Evolutionary conservation across 1,139 yeast species (phyloP), one percentile per base, ranked within the genome.

Genomic region (Hansenula sp.): DNA sequence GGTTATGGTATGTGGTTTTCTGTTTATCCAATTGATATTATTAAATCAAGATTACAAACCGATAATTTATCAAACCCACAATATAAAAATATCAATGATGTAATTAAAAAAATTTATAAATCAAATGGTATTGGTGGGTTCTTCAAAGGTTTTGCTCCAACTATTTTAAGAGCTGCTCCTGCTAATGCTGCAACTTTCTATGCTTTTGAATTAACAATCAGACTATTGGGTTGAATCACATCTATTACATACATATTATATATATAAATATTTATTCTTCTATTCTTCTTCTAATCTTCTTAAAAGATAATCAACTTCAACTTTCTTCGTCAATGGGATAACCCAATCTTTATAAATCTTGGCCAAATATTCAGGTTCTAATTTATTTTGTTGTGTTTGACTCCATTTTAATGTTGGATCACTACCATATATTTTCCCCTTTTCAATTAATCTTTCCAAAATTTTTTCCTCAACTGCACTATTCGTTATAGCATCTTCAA

Each of bases 101-200:
- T 88, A 27, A 66, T 77, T 19, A 72, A 61, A 47, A 72, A 74
- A 49, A 73, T 88, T 18, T 74, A 68, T 62, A 63, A 61, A 39
- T 72, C 71, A 9, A 71, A 72, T 43, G 97, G 97, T 30, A 52
- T 81, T 42, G 72, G 72, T 54, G 96, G 96, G 0, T 87, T 91
- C 60, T 84, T 87, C 66, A 81, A 84, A 65, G 98, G 98, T 1
- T 89, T 90, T 60, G 66, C 82, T 19, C 96, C 98, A 41, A 90
- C 98, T 1, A 80, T 91, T 51, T 71, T 91, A 55, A 83, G 98
- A 66, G 97, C 98, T 43, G 96, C 96, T 2, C 98, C 98, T 4
- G 98, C 95, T 16, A 91, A 91, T 60, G 98, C 96, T 42, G 96
- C 96, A 28, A 91, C 98, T 1, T 91, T 91, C 68, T 87, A 89